Evolutionary conservation across 805 yeast genomes (phyloP), one percentile per base, ranked within the genome.

Genomic region (Cyberlindnera lachancei): DNA sequence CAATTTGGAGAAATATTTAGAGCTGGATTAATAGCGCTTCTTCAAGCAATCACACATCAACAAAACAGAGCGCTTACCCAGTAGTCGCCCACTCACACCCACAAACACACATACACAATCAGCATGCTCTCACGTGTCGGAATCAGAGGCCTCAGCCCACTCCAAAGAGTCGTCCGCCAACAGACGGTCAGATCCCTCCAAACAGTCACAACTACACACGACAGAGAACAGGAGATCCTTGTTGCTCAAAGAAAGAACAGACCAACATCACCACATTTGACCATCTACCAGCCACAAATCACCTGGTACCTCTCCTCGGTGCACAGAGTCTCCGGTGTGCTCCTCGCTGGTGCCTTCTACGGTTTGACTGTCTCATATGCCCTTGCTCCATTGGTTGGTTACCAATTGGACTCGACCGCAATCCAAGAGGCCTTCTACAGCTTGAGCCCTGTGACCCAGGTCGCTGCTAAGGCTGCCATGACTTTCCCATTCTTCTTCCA

Each of bases 401-500:
- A 69, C 33, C 55, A 53, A 15, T 37, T 62, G 24, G 59, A 52
- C 36, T 50, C 65, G 7, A 55, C 54, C 10, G 46, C 46, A 23
- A 42, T 64, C 36, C 53, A 57, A 21, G 49, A 55, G 20, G 55
- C 50, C 40, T 60, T 63, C 45, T 66, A 68, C 31, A 67, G 76
- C 15, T 65, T 82, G 42, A 92, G 95, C 26, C 54, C 72, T 14
- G 67, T 66, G 34, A 64, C 70, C 25, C 82, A 87, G 61, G 46
- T 72, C 37, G 64, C 68, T 16, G 63, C 75, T 37, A 92, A 92
- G 68, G 76, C 79, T 31, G 52, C 73, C 25, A 73, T 79, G 53
- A 75, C 92, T 7, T 73, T 73, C 66, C 88, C 96, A 45, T 86
- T 92, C 60, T 81, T 82, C 19, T 87, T 74, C 80, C 98, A 92